These are phyloP conservation scores for Solanum etuberosum DNA, from an alignment of 257 asterid genomes.

Conservation along the genomic window DNA sequence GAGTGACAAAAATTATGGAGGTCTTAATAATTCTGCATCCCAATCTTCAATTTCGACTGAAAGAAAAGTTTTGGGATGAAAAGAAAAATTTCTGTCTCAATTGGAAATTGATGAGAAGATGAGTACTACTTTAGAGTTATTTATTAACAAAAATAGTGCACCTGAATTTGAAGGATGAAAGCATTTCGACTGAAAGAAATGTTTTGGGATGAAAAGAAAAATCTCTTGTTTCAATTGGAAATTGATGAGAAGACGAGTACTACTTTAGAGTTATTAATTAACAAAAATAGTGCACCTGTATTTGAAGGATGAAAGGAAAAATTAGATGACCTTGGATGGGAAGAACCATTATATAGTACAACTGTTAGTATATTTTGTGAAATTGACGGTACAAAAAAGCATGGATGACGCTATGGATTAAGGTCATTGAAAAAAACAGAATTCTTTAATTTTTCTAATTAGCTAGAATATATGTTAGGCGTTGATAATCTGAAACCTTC, in stretches of 20 bases:
- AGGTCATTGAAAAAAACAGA: background rate
- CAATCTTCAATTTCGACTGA: background rate
- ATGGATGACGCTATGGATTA: background rate
- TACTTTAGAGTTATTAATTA: too few relatives aligned
- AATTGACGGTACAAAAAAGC: background rate
- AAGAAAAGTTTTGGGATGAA: background rate
- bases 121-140: background rate
- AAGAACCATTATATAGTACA: background rate
- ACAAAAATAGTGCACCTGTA: too few relatives aligned
- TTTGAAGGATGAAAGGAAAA: background rate
- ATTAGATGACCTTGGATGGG: background rate
- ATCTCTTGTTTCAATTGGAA: background rate
- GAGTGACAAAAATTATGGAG: background rate
- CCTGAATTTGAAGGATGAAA: background rate
- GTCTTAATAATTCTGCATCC: background rate
- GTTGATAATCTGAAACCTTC: background rate
- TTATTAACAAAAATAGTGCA: background rate
- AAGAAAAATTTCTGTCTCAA: background rate
- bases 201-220: background rate
- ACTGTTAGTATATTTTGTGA: background rate
- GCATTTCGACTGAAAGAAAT: background rate
- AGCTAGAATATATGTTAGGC: background rate
- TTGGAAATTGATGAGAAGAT: background rate
- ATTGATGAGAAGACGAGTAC: background rate
- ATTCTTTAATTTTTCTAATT: too few relatives aligned